Conservation (phyloP, 1,284 basidiomycete genomes). For the Trichosporon sp. region DNA sequence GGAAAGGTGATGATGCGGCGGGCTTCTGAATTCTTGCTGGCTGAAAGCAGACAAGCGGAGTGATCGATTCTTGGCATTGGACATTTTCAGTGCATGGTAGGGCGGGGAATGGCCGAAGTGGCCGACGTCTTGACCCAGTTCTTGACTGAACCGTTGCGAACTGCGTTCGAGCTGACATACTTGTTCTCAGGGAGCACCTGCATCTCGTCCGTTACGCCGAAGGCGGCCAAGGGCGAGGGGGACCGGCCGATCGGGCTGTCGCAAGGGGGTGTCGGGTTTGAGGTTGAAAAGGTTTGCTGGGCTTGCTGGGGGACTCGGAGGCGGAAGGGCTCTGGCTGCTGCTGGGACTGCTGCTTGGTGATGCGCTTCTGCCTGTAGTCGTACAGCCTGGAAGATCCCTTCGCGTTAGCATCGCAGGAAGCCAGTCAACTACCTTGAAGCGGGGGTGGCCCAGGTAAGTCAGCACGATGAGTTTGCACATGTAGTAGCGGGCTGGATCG, state of each 20-base stretch:
- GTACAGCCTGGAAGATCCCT: slow-evolving; percentile 16
- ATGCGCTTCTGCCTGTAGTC: not conserved
- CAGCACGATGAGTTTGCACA: slow-evolving; percentile 47
- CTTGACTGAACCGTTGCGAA: not conserved
- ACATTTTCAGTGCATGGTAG: slow-evolving; percentile 6
- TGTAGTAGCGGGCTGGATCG: slow-evolving; percentile 49
- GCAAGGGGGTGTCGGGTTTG: not conserved
- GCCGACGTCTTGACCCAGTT: slow-evolving; percentile 9
- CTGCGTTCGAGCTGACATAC: not conserved
- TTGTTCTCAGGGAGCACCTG: not conserved
- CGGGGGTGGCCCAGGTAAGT: slow-evolving; percentile 50
- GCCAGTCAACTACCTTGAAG: slow-evolving; percentile 35
- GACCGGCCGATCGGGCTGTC: not conserved
- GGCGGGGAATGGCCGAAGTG: not conserved
- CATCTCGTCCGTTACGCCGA: slow-evolving; percentile 8
- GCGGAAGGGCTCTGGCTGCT: not conserved
- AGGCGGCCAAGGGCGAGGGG: not conserved
- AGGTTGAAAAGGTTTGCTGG: not conserved
- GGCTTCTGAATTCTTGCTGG: not conserved
- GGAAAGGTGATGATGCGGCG: not conserved
- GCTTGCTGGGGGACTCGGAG: not conserved
- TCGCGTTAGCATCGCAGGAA: not conserved
- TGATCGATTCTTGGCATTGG: not conserved
- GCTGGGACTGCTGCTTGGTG: not conserved
- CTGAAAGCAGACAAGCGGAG: not conserved